Evolutionary conservation across 306 rosid genomes (phyloP), one percentile per base, ranked within the genome.

Genomic region (Heteromeles arbutifolia): DNA sequence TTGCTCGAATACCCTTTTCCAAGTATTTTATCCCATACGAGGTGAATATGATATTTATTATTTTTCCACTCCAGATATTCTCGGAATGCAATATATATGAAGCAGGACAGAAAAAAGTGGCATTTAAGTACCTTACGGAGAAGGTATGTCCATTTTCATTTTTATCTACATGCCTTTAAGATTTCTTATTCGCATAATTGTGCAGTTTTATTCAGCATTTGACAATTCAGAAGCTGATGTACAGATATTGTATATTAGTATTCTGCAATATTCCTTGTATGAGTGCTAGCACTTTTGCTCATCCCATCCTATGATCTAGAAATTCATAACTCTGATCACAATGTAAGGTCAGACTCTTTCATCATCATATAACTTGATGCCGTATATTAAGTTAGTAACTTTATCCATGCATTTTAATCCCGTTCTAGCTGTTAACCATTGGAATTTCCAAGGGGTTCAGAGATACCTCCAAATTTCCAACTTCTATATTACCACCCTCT

Each of bases 21-120:
- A 62, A 67, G 44, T 65, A 69, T 22, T 48, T 72, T 37, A 58
- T 77, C n/a, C 5, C 26, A 41, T 11, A 5, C 1, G 0, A 39
- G 28, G 8, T 62, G 17, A 78, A 70, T 53, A 25, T 79, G 25
- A 39, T 70, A 17, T 65, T 57, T 68, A 13, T 62, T 75, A 9
- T 79, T 19, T 75, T 67, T 73, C 70, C 73, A 14, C 65, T 18
- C 56, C 90, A 96, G 99, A 90, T 96, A 83, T 88, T 83, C 83
- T 96, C 98, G 19, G 92, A 96, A 72, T 87, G 90, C 83, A 96
- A 92, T 85, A 90, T 96, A 76, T 96, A 96, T 65, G 98, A 96
- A 85, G 98, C 99, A 0, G 98, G 99, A n/a, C 96, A 90, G 65
- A 96, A 96, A 84, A 92, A 88, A 77, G 64, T 96, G 54, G 96